Conservation (phyloP, 331 rosid genomes). For the Telfairia occidentalis region DNA sequence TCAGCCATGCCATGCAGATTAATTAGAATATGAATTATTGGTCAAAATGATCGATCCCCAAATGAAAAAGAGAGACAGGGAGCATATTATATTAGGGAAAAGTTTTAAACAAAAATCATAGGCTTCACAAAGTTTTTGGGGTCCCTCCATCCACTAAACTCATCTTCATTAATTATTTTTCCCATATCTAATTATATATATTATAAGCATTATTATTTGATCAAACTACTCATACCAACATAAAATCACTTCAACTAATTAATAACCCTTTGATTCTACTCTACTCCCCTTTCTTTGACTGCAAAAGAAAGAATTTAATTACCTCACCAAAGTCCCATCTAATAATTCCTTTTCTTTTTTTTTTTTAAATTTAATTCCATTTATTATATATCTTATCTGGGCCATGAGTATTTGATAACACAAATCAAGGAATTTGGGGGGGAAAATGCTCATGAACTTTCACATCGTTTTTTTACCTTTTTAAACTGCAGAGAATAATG, state of each 20-base stretch:
- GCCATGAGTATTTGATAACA: not conserved
- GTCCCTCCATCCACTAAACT: conserved; percentile 61
- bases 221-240: not conserved
- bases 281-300: not conserved
- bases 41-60: conserved; percentile 22
- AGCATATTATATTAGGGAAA: conserved; percentile 68
- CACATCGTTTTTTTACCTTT: not conserved
- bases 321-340: not conserved
- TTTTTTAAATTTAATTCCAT: not conserved
- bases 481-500: not conserved
- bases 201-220: conserved; percentile 7
- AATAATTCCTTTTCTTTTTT: not conserved
- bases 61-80: conserved; percentile 37
- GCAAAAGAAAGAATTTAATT: not conserved
- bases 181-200: conserved; percentile 23
- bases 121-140: conserved; percentile 22
- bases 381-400: not conserved
- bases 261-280: not conserved
- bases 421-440: not conserved
- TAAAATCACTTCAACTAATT: not conserved
- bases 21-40: conserved; percentile 28
- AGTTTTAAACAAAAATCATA: conserved; percentile 15
- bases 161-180: conserved; percentile 17
- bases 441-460: not conserved
- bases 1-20: conserved; percentile 19